A percentile compares a stretch with the other conserved stretches of the same genome.
phyloP scores from a whole-genome alignment of 495 filamentous ascomycete genomes.

The Tetracladium marchalianum region DNA sequence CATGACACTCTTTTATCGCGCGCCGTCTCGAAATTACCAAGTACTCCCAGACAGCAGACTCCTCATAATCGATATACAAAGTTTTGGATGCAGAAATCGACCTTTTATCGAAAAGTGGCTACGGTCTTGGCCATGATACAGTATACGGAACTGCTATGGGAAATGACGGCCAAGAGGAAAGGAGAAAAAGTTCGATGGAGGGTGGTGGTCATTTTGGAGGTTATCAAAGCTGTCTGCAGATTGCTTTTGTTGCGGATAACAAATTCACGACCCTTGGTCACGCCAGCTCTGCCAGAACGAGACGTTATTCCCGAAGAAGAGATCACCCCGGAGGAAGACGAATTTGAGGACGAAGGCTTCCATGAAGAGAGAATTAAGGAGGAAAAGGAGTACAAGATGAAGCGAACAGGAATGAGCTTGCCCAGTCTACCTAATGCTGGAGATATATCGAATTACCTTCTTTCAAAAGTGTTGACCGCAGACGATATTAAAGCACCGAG shows the following conservation, averaged over 20 bases:
- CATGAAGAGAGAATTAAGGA: conserved; percentile 18
- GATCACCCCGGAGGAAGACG: conserved; percentile 25
- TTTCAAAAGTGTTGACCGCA: conserved; percentile 83
- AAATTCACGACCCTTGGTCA: conserved; percentile 72
- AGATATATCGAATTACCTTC: conserved; percentile 76
- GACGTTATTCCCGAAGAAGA: conserved; percentile 54
- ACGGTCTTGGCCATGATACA: conserved; percentile 77
- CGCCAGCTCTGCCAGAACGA: conserved; percentile 76
- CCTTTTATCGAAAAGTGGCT: conserved; percentile 67
- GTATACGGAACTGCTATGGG: conserved; percentile 82
- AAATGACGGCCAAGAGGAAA: conserved; percentile 71
- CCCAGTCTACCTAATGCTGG: conserved; percentile 68
- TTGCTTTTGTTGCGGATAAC: conserved; percentile 77
- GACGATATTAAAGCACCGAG: conserved; percentile 92
- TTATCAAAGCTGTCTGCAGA: conserved; percentile 78
- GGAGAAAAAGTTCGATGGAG: conserved; percentile 78
- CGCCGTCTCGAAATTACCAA: conserved; percentile 35
- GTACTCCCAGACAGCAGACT: conserved; percentile 42
- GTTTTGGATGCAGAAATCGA: conserved; percentile 71
- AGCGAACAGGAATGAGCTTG: conserved; percentile 75
- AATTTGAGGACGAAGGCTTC: conserved; percentile 22
- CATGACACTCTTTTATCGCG: conserved; percentile 81
- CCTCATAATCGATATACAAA: conserved; percentile 84
- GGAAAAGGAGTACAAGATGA: conserved; percentile 80
- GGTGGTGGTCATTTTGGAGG: conserved; percentile 78